phyloP scores from a whole-genome alignment of 2,329 filamentous ascomycete genomes.

The Curvularia sp. region DNA sequence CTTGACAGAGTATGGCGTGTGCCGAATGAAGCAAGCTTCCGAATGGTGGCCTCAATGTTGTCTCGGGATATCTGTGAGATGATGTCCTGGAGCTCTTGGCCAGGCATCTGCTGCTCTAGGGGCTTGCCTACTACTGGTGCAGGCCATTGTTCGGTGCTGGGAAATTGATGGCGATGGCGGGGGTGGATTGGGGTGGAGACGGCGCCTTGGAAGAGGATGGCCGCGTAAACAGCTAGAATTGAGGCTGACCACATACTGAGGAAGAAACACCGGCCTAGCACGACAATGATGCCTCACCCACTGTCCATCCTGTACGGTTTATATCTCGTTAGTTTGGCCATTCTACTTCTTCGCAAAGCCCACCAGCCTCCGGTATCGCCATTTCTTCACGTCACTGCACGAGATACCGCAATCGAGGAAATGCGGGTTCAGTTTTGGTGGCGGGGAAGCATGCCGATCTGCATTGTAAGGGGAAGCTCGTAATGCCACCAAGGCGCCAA shows the following conservation, averaged over 20 bases:
- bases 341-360: constrained; percentile 13
- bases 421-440: constrained; percentile 5
- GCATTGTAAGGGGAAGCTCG: constrained; percentile 30
- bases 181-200: constrained; percentile 24
- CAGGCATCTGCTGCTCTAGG: constrained; percentile 48
- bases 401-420: constrained; percentile 19
- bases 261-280: not conserved
- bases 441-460: constrained; percentile 19
- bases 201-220: constrained; percentile 10
- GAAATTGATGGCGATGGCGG: constrained; percentile 19
- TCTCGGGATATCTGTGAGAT: constrained; percentile 48
- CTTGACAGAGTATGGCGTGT: constrained; percentile 62
- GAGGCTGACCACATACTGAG: constrained; percentile 23
- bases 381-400: constrained; percentile 7
- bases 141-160: constrained; percentile 46
- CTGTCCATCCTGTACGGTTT: not conserved
- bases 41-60: constrained; percentile 58
- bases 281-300: not conserved
- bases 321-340: constrained; percentile 10
- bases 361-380: constrained; percentile 22
- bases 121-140: constrained; percentile 38
- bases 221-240: constrained; percentile 14
- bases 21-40: constrained; percentile 61
- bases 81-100: constrained; percentile 49
- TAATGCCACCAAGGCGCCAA: constrained; percentile 26